These are phyloP conservation scores for Leccinum variicolor DNA, from an alignment of 768 basidiomycete genomes.

Conservation along the genomic window DNA sequence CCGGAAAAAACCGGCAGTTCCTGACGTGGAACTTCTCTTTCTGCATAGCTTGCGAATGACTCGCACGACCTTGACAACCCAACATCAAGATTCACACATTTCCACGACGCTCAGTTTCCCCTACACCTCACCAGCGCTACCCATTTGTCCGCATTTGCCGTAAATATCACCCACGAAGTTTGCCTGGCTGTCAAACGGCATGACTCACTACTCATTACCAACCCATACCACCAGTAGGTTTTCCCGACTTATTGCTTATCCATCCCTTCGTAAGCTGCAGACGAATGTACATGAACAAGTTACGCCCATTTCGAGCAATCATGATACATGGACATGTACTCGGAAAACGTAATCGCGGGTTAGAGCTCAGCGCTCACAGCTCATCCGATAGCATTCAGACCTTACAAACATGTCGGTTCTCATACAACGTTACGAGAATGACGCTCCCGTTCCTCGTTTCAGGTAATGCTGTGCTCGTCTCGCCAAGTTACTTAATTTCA, in stretches of 20 bases:
- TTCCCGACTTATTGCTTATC: background rate
- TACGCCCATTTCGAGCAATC: background rate
- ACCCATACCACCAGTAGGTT: background rate
- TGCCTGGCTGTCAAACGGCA: background rate
- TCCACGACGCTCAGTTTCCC: slow-evolving; percentile 19
- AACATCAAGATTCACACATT: slow-evolving; percentile 1
- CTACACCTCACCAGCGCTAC: background rate
- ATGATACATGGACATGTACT: background rate
- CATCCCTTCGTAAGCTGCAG: background rate
- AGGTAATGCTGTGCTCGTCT: background rate
- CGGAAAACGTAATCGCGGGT: background rate
- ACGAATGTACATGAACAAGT: background rate
- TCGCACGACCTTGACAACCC: slow-evolving; percentile 13
- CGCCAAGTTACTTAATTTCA: background rate
- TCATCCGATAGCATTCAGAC: slow-evolving; percentile 14
- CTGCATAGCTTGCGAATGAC: background rate
- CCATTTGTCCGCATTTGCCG: background rate
- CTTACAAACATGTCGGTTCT: slow-evolving; percentile 11
- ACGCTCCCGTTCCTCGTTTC: background rate
- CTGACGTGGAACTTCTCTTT: background rate
- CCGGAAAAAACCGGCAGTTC: slow-evolving; percentile 17
- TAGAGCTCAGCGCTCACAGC: background rate
- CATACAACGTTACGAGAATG: slow-evolving; percentile 3
- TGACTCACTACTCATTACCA: background rate
- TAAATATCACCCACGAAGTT: background rate